phyloP scores from a whole-genome alignment of 441 rosid species.

The Melastoma candidum region DNA sequence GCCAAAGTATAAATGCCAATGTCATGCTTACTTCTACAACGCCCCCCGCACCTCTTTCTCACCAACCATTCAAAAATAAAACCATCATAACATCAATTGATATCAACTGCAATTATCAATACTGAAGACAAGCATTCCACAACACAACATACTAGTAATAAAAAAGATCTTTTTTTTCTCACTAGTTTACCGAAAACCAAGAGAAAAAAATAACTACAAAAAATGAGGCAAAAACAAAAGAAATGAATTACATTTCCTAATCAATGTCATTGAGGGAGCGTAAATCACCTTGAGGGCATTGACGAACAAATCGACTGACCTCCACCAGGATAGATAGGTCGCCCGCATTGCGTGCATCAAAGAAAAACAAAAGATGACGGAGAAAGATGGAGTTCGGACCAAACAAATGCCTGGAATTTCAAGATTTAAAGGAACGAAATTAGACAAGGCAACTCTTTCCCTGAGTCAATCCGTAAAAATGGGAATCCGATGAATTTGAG shows the following conservation, averaged over 20 bases:
- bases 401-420: conserved; percentile 64
- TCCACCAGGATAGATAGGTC: conserved; percentile 62
- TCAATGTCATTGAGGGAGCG: conserved; percentile 3
- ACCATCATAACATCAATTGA: not conserved
- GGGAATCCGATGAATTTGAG: no score
- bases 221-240: conserved; percentile 4
- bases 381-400: conserved; percentile 83
- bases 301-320: conserved; percentile 55
- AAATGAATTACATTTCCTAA: conserved; percentile 6
- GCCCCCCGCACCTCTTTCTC: no score
- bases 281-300: conserved; percentile 49
- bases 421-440: conserved; percentile 7
- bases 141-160: no score
- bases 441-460: no score
- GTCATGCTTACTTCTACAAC: no score
- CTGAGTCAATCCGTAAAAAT: no score
- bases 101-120: no score
- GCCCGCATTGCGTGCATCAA: conserved; percentile 42
- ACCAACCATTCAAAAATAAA: no score
- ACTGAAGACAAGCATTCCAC: no score
- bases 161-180: no score
- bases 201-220: not conserved
- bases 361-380: conserved; percentile 66
- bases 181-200: not conserved
- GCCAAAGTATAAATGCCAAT: not conserved